Conservation (phyloP, 2,329 filamentous ascomycete species). For the Alternaria ethzedia region DNA sequence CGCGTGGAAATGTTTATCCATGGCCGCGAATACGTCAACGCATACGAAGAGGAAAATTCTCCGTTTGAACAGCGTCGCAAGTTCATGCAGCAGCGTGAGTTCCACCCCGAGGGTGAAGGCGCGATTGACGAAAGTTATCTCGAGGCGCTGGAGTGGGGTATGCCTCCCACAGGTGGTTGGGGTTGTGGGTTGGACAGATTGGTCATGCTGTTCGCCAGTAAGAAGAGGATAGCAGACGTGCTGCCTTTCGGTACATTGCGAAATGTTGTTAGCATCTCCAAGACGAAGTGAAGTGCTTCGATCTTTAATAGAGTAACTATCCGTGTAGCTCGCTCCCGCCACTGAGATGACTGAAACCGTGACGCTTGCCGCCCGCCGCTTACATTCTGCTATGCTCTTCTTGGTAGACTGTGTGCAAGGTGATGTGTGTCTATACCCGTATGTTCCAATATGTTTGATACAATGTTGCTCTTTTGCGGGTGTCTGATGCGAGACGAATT, state of each 20-base stretch:
- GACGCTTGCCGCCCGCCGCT: not conserved
- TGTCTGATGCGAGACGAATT: not conserved
- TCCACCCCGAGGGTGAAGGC: conserved; percentile 42
- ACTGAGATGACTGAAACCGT: not conserved
- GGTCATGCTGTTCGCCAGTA: conserved; percentile 86
- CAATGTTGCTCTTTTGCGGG: not conserved
- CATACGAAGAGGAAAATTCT: conserved; percentile 98
- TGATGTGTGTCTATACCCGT: not conserved
- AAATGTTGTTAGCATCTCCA: conserved; percentile 56
- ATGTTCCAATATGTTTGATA: not conserved
- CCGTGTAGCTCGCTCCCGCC: not conserved
- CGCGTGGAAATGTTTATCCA: conserved; percentile 85
- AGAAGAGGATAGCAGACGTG: conserved; percentile 81
- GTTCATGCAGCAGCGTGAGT: conserved; percentile 67
- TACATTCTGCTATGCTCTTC: not conserved
- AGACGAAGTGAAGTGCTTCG: conserved; percentile 21
- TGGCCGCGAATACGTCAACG: conserved; percentile 86
- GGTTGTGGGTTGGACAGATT: conserved; percentile 91
- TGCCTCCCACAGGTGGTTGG: conserved; percentile 98
- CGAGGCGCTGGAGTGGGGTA: conserved; percentile 80
- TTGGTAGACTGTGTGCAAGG: not conserved
- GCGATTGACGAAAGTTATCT: conserved; percentile 81
- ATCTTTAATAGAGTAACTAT: not conserved
- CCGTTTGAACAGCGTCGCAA: conserved; percentile 86
- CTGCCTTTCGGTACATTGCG: conserved; percentile 86